Evolutionary conservation across 2,329 filamentous ascomycete genomes (phyloP), one percentile per base, ranked within the genome.

Genomic region (Pseudocercospora vitis): DNA sequence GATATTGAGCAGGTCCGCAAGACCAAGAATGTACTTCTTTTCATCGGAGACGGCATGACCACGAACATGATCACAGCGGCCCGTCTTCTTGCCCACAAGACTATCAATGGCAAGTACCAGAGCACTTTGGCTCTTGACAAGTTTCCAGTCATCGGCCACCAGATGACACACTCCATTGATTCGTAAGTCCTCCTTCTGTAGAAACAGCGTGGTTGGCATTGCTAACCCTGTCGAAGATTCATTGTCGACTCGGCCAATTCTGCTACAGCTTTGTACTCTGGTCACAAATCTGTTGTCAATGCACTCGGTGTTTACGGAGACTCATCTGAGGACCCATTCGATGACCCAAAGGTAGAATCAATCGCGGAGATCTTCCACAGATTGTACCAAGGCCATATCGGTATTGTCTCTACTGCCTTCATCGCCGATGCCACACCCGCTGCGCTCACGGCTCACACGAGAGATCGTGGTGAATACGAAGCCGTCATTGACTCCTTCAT

Each of bases 161-260:
- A 92, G 73, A 92, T 94, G 80, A 91, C 89, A 8, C 88, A 92
- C 73, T 91, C 88, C 1, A 83, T 94, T 67, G 88, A 92, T 19
- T 46, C 74, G 37, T 29, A 11, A 29, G 26, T 29, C 11, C n/a
- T n/a, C n/a, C n/a, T n/a, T n/a, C n/a, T 29, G 6, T 29, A 11
- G 26, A 29, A 29, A 29, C 26, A 29, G 26, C 26, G 26, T 11
- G 6, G 26, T 7, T 6, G 11, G 26, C 11, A 29, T 11, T 29
- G 26, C 26, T 29, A 11, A 29, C 6, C 6, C 6, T 29, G 26
- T 84, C 79, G 11, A 29, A 29, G 26, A 46, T 92, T 88, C 78
- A 92, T 94, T 68, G 94, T 89, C 31, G 89, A 94, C 71, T 89
- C 86, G 56, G 89, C 89, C 72, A 94, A 94, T 74, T 90, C 86